These are phyloP conservation scores for Apiospora arundinis DNA, from an alignment of 2,329 filamentous ascomycete species.

Conservation along the genomic window DNA sequence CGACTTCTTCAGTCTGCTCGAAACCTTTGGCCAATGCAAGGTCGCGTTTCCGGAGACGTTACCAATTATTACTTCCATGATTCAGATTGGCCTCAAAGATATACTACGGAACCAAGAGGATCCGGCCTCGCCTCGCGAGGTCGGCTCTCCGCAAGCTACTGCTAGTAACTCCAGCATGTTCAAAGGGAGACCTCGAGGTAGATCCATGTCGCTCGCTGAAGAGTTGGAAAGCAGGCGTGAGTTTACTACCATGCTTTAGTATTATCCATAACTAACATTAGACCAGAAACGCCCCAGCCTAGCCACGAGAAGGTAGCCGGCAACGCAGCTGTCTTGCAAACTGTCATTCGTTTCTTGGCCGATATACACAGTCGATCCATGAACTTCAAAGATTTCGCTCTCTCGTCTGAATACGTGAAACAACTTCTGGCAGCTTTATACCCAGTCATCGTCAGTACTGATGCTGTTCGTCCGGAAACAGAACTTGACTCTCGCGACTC, in stretches of 20 bases:
- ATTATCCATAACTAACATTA: background rate
- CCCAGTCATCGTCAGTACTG: conserved; percentile 85
- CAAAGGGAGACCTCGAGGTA: conserved; percentile 50
- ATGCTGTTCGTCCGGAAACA: conserved; percentile 80
- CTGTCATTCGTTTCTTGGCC: conserved; percentile 78
- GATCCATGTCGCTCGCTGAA: conserved; percentile 71
- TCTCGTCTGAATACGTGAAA: conserved; percentile 81
- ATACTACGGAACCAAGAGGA: conserved; percentile 68
- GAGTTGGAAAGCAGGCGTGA: conserved; percentile 62
- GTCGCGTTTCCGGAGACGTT: conserved; percentile 81
- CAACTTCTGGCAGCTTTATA: conserved; percentile 82
- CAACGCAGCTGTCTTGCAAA: conserved; percentile 72
- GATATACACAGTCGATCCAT: conserved; percentile 79
- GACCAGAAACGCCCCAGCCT: conserved; percentile 46
- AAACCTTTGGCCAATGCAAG: conserved; percentile 72
- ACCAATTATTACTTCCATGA: conserved; percentile 82
- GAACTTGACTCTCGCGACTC: conserved; percentile 87
- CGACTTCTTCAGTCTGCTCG: conserved; percentile 74
- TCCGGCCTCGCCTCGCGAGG: conserved; percentile 57
- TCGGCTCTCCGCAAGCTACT: conserved; percentile 23
- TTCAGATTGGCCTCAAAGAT: conserved; percentile 82
- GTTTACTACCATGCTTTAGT: background rate
- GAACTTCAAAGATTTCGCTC: conserved; percentile 82
- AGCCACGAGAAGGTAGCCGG: conserved; percentile 58
- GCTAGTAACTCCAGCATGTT: conserved; percentile 24